Percentiles rank a stretch among this genome's conserved stretches.
Evolutionary conservation across 1,284 basidiomycete species (phyloP).

Genomic region (Ceratobasidium sp.): DNA sequence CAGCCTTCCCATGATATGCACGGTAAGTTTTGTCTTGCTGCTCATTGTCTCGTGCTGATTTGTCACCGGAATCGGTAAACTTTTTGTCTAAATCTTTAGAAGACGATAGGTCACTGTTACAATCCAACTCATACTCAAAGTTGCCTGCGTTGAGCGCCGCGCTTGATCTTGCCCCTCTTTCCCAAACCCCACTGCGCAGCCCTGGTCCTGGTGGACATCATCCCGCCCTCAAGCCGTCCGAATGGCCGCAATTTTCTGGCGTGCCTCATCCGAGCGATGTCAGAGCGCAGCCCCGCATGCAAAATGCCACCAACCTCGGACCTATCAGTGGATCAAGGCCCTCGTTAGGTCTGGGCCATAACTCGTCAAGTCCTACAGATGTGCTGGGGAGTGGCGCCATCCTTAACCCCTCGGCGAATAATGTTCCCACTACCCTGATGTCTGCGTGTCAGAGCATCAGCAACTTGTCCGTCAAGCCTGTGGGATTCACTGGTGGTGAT

Average conservation of each 20-base stretch:
- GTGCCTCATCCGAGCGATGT: constrained; percentile 70
- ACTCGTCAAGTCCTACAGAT: constrained; percentile 33
- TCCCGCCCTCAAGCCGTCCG: constrained; percentile 74
- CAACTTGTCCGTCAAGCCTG: constrained; percentile 20
- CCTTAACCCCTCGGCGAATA: constrained; percentile 35
- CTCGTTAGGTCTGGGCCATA: constrained; percentile 58
- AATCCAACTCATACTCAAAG: constrained; percentile 57
- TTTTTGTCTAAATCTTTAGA: constrained; percentile 88
- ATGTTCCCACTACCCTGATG: constrained; percentile 46
- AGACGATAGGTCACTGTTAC: constrained; percentile 66
- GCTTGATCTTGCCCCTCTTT: constrained; percentile 89
- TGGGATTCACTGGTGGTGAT: constrained; percentile 20
- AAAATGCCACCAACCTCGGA: constrained; percentile 74
- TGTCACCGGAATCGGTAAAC: constrained; percentile 81
- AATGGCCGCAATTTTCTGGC: constrained; percentile 91
- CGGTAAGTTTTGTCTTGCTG: constrained; percentile 65
- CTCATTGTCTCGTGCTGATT: constrained; percentile 28
- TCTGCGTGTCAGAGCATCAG: constrained; percentile 35
- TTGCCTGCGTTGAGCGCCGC: constrained; percentile 92
- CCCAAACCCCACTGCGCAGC: constrained; percentile 80
- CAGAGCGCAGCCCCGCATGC: constrained; percentile 61
- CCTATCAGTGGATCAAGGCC: constrained; percentile 55
- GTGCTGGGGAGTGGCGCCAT: constrained; percentile 7
- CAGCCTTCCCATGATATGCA: constrained; percentile 70
- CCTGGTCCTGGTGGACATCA: constrained; percentile 69